These are phyloP conservation scores for Aspergillus fumigatus DNA, from an alignment of 2,329 filamentous ascomycete genomes.

Conservation along the genomic window DNA sequence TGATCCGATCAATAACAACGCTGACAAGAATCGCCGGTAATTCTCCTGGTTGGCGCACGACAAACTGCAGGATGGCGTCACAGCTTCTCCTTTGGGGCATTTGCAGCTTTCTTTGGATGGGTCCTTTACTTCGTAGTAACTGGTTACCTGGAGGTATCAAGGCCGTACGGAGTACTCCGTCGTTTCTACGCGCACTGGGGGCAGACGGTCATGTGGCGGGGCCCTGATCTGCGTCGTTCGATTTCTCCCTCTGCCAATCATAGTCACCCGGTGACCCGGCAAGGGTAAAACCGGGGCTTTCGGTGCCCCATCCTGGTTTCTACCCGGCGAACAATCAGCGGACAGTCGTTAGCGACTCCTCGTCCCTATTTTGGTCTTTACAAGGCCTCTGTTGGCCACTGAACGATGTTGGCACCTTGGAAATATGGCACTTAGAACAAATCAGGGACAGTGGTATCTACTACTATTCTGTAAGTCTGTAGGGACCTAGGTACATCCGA, in stretches of 20 bases:
- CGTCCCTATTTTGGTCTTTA: neutral
- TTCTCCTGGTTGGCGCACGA: constrained; percentile 4
- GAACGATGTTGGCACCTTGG: neutral
- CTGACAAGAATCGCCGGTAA: neutral
- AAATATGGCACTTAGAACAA: neutral
- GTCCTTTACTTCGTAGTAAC: neutral
- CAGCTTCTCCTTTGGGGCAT: constrained; percentile 17
- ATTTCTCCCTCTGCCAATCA: neutral
- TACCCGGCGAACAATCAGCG: neutral
- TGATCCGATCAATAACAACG: constrained; percentile 5
- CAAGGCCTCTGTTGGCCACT: neutral
- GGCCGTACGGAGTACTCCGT: too few species aligned
- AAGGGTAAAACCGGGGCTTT: neutral
- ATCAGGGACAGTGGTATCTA: neutral
- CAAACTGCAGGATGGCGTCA: constrained; percentile 21
- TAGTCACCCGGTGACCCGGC: neutral
- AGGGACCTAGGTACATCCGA: too few species aligned
- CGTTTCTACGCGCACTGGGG: neutral
- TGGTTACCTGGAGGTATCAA: neutral
- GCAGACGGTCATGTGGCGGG: neutral
- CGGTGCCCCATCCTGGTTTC: neutral
- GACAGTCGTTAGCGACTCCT: too few species aligned
- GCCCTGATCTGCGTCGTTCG: neutral
- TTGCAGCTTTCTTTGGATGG: constrained; percentile 9
- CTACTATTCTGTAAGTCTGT: neutral